Conservation (phyloP, 2,329 filamentous ascomycete species). For the Trichophyton benhamiae region DNA sequence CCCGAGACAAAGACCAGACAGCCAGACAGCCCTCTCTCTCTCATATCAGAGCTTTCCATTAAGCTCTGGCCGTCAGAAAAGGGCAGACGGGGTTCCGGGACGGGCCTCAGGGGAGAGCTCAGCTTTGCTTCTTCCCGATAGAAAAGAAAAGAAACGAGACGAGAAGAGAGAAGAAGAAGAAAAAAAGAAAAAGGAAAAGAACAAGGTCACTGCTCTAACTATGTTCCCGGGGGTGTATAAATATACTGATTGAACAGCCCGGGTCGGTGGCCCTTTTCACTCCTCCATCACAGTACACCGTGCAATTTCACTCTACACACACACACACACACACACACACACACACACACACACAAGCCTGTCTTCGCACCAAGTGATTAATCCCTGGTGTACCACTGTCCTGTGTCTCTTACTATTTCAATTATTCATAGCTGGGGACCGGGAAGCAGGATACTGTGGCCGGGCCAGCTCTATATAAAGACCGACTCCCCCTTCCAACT, state of each 20-base stretch:
- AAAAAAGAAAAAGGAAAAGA: no score
- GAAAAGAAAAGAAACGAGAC: background rate
- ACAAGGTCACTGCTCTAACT: background rate
- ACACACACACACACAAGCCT: no score
- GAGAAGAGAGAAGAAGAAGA: no score
- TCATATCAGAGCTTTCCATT: background rate
- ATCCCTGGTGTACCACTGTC: no score
- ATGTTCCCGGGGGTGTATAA: background rate
- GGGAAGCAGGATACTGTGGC: no score
- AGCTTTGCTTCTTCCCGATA: background rate
- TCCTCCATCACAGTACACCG: background rate
- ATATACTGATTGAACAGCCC: background rate
- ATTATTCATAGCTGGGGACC: no score
- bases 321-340: no score
- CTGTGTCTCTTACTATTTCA: no score
- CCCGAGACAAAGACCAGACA: conserved; percentile 4
- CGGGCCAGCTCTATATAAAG: no score
- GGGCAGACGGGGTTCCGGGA: conserved; percentile 1
- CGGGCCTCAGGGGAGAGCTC: background rate
- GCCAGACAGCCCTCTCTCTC: no score
- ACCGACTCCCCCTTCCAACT: background rate
- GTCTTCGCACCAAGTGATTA: no score
- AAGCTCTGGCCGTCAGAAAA: background rate
- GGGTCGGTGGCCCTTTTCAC: background rate
- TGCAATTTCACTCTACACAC: background rate